These are phyloP conservation scores for Osmanthus fragrans DNA, from an alignment of 257 asterid genomes.

Conservation along the genomic window DNA sequence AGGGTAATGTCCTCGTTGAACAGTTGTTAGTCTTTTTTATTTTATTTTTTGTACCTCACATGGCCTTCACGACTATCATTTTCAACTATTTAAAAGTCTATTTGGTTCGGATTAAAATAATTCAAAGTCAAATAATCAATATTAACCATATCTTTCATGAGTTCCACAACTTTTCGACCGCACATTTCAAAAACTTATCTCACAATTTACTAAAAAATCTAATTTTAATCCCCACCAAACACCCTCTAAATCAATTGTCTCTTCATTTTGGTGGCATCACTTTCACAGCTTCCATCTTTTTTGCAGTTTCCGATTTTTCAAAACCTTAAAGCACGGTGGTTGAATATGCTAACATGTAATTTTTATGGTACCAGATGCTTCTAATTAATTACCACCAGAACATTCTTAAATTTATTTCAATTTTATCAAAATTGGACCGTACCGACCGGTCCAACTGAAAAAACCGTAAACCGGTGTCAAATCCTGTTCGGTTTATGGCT, in stretches of 20 bases:
- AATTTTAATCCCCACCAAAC: no score
- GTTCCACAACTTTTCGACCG: no score
- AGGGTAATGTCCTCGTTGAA: conserved; percentile 10
- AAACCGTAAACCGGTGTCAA: no score
- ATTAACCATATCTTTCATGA: no score
- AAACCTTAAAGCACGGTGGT: not conserved
- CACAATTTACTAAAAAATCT: no score
- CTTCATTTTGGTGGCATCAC: not conserved
- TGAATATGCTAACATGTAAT: not conserved
- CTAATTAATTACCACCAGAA: not conserved
- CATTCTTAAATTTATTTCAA: not conserved
- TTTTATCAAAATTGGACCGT: no score
- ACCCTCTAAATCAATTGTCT: not conserved
- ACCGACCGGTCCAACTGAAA: no score
- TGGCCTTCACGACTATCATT: not conserved
- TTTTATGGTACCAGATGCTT: not conserved
- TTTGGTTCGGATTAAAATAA: no score
- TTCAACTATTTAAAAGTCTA: not conserved
- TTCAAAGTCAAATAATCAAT: no score
- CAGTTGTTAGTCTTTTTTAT: not conserved
- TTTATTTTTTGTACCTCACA: not conserved
- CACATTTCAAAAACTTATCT: no score
- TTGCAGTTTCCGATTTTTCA: not conserved
- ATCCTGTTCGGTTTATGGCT: no score
- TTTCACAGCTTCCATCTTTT: not conserved